A percentile compares a stretch with the other conserved stretches of the same genome.
Conservation (phyloP, 225 moss, liverwort and hornwort genomes). For the Pseudoscleropodium purum region DNA sequence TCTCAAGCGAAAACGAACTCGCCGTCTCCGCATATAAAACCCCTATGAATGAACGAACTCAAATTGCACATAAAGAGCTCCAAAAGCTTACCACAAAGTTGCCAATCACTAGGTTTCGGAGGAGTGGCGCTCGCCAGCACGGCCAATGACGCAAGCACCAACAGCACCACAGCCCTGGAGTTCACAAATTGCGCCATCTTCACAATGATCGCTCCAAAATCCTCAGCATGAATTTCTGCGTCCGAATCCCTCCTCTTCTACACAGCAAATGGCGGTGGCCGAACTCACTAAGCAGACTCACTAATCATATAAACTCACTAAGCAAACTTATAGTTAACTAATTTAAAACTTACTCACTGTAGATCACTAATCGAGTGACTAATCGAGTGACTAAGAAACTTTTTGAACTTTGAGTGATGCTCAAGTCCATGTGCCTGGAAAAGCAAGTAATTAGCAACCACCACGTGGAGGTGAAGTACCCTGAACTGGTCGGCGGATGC, state of each 20-base stretch:
- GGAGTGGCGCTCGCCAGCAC: conserved; percentile 7
- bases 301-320: background rate
- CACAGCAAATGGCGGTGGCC: background rate
- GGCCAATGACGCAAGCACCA: conserved; percentile 14
- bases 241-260: background rate
- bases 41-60: background rate
- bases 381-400: background rate
- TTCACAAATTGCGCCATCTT: conserved; percentile 14
- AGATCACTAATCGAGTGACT: background rate
- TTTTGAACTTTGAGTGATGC: background rate
- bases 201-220: background rate
- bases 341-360: background rate
- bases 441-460: background rate
- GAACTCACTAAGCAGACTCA: background rate
- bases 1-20: background rate
- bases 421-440: background rate
- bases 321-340: background rate
- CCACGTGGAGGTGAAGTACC: background rate
- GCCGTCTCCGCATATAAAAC: background rate
- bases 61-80: background rate
- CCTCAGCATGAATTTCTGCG: background rate
- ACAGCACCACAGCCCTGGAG: background rate
- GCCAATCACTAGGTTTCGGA: conserved; percentile 14
- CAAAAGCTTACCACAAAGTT: background rate
- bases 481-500: background rate